Evolutionary conservation across 2,329 filamentous ascomycete genomes (phyloP), one percentile per base, ranked within the genome.

Genomic region (Coniochaeta sp.): DNA sequence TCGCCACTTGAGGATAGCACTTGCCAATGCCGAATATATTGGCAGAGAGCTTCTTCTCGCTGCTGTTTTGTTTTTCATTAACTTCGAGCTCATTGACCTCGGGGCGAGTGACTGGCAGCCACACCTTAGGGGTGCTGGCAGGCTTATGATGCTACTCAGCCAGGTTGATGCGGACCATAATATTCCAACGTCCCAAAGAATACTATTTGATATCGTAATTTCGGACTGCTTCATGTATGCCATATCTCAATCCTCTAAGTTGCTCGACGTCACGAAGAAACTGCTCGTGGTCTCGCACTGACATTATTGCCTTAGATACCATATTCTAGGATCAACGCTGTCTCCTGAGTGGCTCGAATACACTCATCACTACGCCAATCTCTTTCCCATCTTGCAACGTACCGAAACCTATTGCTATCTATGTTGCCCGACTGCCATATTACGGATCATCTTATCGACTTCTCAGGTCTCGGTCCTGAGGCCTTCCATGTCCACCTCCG

Each of bases 21-120:
- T 81, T 12, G 71, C 75, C 22, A 71, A 73, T 19, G 66, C 72
- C 42, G 71, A 76, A 58, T 68, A 73, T 7, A 73, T 70, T 1
- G 76, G 75, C n/a, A 77, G 73, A 54, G 78, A 81, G 62, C 75
- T 79, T 34, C 69, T 78, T 30, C 69, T 81, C 17, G 78, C 78
- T 9, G 77, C 79, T 1, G 75, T 80, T 60, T 73, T 81, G 57
- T 81, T 81, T 66, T 80, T 81, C 60, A 73, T 81, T 68, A 79
- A 80, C 61, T 79, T 81, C 61, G 73, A 81, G 57, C 70, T 81
- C n/a, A 77, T 81, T 54, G 79, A 81, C 62, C 67, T 79, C 12
- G 76, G 79, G 14, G 74, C 72, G 61, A 72, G 72, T 24, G 73
- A 72, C 60, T 81, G 79, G 79, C 74, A 74, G 62, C 69, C 73